Percentiles rank a stretch among this genome's conserved stretches.
Conservation (phyloP, 495 filamentous ascomycete genomes). For the Hypoxylon trugodes region DNA sequence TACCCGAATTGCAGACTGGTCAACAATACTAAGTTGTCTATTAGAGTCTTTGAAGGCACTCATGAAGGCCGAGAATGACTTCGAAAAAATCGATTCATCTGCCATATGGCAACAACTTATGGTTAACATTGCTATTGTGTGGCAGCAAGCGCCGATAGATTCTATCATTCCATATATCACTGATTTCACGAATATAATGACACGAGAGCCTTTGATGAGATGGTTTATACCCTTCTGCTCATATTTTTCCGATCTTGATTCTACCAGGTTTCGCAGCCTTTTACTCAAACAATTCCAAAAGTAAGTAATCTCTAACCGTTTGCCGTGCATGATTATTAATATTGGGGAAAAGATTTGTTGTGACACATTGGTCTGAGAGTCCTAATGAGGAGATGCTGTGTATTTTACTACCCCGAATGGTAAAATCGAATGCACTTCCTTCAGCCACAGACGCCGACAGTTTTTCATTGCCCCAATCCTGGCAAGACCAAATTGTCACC, state of each 20-base stretch:
- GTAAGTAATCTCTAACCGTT: conserved; percentile 49
- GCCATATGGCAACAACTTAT: conserved; percentile 63
- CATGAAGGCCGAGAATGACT: conserved; percentile 42
- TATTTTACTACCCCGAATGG: conserved; percentile 73
- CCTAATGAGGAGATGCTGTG: conserved; percentile 72
- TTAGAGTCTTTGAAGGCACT: conserved; percentile 61
- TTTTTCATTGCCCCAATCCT: conserved; percentile 68
- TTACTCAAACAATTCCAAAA: conserved; percentile 83
- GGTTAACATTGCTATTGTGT: conserved; percentile 70
- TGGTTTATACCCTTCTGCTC: conserved; percentile 87
- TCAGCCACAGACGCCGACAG: conserved; percentile 59
- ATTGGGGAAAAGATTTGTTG: conserved; percentile 66
- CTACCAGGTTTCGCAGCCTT: conserved; percentile 78
- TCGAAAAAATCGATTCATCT: conserved; percentile 53
- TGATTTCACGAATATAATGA: conserved; percentile 68
- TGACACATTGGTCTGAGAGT: conserved; percentile 71
- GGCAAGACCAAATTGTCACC: conserved; percentile 73
- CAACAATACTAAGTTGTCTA: conserved; percentile 64
- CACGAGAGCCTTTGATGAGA: conserved; percentile 65
- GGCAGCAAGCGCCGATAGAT: conserved; percentile 83
- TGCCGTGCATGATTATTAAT: conserved; percentile 31
- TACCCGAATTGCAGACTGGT: conserved; percentile 77
- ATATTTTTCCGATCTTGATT: conserved; percentile 74
- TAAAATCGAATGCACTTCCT: conserved; percentile 61
- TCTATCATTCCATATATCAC: conserved; percentile 73